Evolutionary conservation across 2,329 filamentous ascomycete species (phyloP).

Genomic region (Westerdykella sp.): DNA sequence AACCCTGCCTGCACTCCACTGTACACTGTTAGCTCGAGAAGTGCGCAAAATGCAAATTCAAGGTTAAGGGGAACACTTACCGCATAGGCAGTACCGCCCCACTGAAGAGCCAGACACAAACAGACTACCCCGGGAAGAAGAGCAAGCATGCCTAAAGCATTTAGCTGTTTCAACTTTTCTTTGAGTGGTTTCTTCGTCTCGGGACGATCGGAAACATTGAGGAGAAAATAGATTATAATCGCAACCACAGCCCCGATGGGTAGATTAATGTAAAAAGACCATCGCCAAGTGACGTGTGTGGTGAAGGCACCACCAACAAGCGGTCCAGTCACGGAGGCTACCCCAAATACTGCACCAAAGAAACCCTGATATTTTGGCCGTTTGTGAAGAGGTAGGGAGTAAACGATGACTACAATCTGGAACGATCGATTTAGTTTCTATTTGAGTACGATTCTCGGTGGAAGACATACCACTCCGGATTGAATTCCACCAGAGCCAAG

Average conservation of each 20-base stretch:
- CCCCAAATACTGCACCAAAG: constrained; percentile 18
- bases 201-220: constrained; percentile 22
- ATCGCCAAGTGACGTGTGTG: constrained; percentile 10
- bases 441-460: too few relatives aligned
- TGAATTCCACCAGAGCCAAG: constrained; percentile 8
- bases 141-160: constrained; percentile 8
- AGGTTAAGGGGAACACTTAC: constrained; percentile 28
- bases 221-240: constrained; percentile 1
- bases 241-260: constrained; percentile 16
- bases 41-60: constrained; percentile 17
- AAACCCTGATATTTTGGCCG: constrained; percentile 30
- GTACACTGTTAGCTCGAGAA: not conserved
- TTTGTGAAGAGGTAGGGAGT: constrained; percentile 25
- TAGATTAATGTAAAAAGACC: constrained; percentile 39
- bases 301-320: constrained; percentile 19
- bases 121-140: constrained; percentile 10
- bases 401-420: not conserved
- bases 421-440: too few relatives aligned
- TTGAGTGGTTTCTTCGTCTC: constrained; percentile 1
- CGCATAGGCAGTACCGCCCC: constrained; percentile 28
- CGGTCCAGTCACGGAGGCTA: constrained; percentile 34
- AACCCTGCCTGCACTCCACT: constrained; percentile 40
- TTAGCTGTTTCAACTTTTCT: constrained; percentile 32
- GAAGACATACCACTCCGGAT: not conserved
- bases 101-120: constrained; percentile 14